Conservation (phyloP, 306 rosid species). For the Cajanus cajan region DNA sequence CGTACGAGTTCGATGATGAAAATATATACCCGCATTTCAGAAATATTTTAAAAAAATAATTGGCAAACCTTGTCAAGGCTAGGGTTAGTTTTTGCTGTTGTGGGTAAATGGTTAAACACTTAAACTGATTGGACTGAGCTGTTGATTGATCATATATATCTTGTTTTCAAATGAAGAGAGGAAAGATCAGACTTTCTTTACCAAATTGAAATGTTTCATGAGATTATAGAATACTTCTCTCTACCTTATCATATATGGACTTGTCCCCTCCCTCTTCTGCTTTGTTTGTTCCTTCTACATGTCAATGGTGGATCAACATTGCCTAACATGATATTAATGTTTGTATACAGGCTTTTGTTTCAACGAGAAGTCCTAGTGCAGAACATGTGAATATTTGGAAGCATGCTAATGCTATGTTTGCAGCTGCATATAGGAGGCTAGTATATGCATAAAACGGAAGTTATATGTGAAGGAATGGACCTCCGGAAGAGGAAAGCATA, state of each 20-base stretch:
- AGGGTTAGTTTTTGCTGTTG: neutral
- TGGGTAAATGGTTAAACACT: neutral
- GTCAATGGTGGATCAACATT: neutral
- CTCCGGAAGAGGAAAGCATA: constrained; percentile 20
- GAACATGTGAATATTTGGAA: constrained; percentile 16
- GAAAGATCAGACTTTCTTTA: constrained; percentile 8
- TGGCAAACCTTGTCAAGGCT: neutral
- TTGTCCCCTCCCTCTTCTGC: neutral
- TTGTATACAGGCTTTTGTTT: constrained; percentile 24
- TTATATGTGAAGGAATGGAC: neutral
- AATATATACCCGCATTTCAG: neutral
- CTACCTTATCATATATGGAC: neutral
- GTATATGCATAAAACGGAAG: neutral
- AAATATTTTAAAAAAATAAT: neutral
- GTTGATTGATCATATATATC: neutral
- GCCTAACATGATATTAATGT: constrained; percentile 18
- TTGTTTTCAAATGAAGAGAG: neutral
- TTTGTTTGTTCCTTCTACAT: neutral
- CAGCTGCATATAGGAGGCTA: constrained; percentile 16
- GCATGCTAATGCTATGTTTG: constrained; percentile 9
- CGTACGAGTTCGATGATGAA: neutral
- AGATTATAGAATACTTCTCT: neutral
- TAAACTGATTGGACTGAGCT: neutral
- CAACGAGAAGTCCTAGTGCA: neutral
- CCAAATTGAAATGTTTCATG: neutral